Evolutionary conservation across 345 rosid species (phyloP).

Genomic region (Reutealis trisperma): DNA sequence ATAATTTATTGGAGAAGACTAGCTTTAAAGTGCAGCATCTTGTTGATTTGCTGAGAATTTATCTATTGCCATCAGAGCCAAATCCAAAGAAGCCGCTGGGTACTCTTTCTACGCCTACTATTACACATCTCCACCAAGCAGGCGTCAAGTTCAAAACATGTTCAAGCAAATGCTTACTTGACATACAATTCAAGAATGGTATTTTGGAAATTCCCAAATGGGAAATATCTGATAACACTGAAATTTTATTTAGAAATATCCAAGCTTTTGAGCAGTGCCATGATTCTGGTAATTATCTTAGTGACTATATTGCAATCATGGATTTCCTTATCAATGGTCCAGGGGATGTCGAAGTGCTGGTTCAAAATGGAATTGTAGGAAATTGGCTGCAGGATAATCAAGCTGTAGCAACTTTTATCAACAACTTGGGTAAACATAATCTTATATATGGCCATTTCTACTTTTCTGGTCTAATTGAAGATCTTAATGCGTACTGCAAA

Average conservation of each 20-base stretch:
- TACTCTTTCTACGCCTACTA: background rate
- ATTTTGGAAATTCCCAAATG: slow-evolving; percentile 9
- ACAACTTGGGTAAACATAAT: background rate
- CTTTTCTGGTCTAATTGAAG: background rate
- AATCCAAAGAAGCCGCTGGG: too few relatives aligned
- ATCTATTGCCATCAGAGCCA: background rate
- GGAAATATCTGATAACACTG: background rate
- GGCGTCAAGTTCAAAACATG: slow-evolving; percentile 12
- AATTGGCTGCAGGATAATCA: background rate
- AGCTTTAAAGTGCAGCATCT: background rate
- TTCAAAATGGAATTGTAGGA: background rate
- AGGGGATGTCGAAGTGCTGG: slow-evolving; percentile 15
- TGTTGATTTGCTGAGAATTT: slow-evolving; percentile 3
- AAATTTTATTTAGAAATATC: slow-evolving; percentile 10
- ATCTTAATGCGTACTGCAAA: background rate
- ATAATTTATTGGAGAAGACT: too few relatives aligned
- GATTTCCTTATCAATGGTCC: background rate
- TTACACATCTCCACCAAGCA: slow-evolving; percentile 6
- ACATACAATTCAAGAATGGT: slow-evolving; percentile 9
- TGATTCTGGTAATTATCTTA: background rate
- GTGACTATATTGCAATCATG: background rate
- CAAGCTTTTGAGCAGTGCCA: slow-evolving; percentile 15
- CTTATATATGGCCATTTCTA: fast-evolving
- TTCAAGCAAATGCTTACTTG: background rate
- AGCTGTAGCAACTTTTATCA: background rate